A percentile compares a stretch with the other conserved stretches of the same genome.
phyloP scores from a whole-genome alignment of 768 basidiomycete species.

The Antrodiella citrinella region DNA sequence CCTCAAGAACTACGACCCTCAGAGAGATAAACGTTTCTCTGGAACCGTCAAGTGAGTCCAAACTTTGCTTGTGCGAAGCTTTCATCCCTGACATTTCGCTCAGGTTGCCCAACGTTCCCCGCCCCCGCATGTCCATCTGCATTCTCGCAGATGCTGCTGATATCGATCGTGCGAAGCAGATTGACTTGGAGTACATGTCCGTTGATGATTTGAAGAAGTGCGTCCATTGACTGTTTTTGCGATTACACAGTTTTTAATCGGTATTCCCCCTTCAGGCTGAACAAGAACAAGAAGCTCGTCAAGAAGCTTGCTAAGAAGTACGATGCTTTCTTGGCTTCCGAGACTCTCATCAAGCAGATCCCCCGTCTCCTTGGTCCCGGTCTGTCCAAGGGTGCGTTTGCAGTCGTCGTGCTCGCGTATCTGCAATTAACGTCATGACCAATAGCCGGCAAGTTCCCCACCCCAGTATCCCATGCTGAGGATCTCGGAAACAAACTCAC shows the following conservation, averaged over 20 bases:
- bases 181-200: constrained; percentile 97
- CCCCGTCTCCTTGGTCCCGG: constrained; percentile 99
- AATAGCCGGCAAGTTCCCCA: constrained; percentile 98
- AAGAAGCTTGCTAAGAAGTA: constrained; percentile 99
- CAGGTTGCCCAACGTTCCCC: constrained; percentile 93
- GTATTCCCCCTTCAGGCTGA: constrained; percentile 50
- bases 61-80: constrained; percentile 18
- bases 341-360: constrained; percentile 98
- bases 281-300: constrained; percentile 99
- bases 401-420: constrained; percentile 19
- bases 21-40: constrained; percentile 99
- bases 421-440: not conserved
- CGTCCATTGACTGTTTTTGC: constrained; percentile 16
- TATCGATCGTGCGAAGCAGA: constrained; percentile 97
- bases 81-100: not conserved
- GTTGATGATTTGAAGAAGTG: constrained; percentile 99
- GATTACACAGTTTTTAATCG: not conserved
- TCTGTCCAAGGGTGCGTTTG: constrained; percentile 82
- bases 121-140: constrained; percentile 98
- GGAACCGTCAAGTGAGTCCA: constrained; percentile 99
- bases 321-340: constrained; percentile 97
- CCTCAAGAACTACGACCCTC: constrained; percentile 98
- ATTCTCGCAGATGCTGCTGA: constrained; percentile 99
- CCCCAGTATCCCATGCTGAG: constrained; percentile 88
- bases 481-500: constrained; percentile 84